Conservation (phyloP, 1,139 yeast species). For the Hemisphaericaspora xylanilytica region DNA sequence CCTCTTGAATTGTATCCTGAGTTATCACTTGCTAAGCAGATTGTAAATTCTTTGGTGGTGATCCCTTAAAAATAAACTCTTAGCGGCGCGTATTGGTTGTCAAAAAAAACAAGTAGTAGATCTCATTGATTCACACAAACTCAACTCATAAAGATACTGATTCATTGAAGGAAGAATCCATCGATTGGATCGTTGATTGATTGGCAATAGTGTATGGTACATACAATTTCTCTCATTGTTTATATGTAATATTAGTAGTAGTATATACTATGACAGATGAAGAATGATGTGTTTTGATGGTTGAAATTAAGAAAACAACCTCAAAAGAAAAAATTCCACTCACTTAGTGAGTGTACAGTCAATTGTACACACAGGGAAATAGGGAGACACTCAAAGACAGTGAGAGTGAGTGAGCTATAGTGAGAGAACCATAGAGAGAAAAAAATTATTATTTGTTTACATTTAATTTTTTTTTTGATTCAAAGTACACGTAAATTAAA, state of each 20-base stretch:
- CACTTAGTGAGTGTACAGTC: too few species aligned
- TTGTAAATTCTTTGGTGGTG: neutral
- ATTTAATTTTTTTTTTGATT: neutral
- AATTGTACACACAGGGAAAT: too few species aligned
- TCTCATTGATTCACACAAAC: neutral
- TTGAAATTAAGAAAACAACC: too few species aligned
- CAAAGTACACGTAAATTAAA: neutral
- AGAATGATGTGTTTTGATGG: neutral
- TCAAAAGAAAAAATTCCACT: too few species aligned
- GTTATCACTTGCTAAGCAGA: neutral
- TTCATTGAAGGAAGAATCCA: neutral
- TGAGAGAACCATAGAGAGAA: too few species aligned
- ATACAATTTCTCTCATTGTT: slow-evolving; percentile 16
- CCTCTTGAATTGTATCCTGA: too few species aligned
- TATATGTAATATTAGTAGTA: slow-evolving; percentile 1
- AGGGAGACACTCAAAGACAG: neutral
- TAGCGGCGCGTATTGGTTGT: slow-evolving; percentile 1
- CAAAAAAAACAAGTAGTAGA: too few species aligned
- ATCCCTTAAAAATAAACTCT: too few species aligned
- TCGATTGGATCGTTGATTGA: neutral
- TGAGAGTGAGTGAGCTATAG: neutral
- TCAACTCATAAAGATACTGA: neutral
- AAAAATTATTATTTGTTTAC: neutral
- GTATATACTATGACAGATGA: neutral
- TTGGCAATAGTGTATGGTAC: neutral